These are phyloP conservation scores for Venturia nashicola DNA, from an alignment of 2,329 filamentous ascomycete genomes.

Conservation along the genomic window DNA sequence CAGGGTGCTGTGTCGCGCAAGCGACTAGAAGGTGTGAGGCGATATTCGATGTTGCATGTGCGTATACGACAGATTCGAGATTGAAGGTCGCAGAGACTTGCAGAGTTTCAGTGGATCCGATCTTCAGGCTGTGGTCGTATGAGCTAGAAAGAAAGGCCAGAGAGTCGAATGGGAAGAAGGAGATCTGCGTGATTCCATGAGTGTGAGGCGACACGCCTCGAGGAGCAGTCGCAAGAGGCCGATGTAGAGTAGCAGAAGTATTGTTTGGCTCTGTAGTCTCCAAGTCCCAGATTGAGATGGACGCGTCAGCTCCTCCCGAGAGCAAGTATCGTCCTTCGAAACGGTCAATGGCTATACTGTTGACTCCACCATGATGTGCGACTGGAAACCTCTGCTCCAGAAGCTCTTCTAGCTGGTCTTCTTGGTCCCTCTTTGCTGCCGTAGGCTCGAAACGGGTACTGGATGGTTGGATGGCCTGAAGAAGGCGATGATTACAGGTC, in stretches of 20 bases:
- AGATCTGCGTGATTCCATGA: slow-evolving; percentile 63
- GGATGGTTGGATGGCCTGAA: slow-evolving; percentile 57
- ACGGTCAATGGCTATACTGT: slow-evolving; percentile 65
- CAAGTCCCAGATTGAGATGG: slow-evolving; percentile 78
- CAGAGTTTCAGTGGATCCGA: slow-evolving; percentile 57
- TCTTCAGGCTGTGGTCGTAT: slow-evolving; percentile 64
- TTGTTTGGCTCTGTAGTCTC: slow-evolving; percentile 29
- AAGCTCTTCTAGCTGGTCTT: slow-evolving; percentile 19
- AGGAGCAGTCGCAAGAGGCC: not conserved
- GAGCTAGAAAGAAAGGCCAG: slow-evolving; percentile 65
- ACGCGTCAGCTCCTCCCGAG: slow-evolving; percentile 76
- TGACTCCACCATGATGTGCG: slow-evolving; percentile 70
- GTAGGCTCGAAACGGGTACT: slow-evolving; percentile 56
- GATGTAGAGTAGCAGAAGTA: not conserved
- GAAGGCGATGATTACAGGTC: slow-evolving; percentile 51
- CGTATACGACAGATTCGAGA: slow-evolving; percentile 57
- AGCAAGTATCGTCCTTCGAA: slow-evolving; percentile 71
- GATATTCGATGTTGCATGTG: slow-evolving; percentile 65
- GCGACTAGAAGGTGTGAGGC: slow-evolving; percentile 68
- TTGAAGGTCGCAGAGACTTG: slow-evolving; percentile 53
- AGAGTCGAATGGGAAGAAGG: slow-evolving; percentile 68
- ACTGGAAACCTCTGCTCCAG: slow-evolving; percentile 26
- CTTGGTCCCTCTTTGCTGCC: slow-evolving; percentile 14
- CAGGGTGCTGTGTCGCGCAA: slow-evolving; percentile 75
- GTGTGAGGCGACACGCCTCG: slow-evolving; percentile 36